Percentiles rank a stretch among this genome's conserved stretches.
phyloP scores from a whole-genome alignment of 192 early-diverging fungal species.

The Backusella tuberculispora region DNA sequence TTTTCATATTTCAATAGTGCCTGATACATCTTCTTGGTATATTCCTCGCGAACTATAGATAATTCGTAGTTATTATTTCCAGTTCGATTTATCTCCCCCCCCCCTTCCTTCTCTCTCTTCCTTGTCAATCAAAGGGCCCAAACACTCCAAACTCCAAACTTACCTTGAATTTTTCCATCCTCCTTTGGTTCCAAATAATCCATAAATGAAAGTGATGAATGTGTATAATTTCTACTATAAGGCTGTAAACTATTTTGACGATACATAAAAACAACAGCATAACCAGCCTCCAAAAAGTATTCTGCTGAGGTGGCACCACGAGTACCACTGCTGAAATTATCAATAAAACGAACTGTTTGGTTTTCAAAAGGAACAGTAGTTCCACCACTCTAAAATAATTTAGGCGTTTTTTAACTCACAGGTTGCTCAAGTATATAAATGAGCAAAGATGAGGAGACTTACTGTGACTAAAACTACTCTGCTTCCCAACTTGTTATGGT shows the following conservation, averaged over 20 bases:
- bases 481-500: conserved; percentile 52
- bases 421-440: too few relatives aligned
- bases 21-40: conserved; percentile 63
- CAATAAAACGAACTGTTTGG: conserved; percentile 97
- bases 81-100: not conserved
- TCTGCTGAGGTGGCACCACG: conserved; percentile 97
- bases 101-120: not conserved
- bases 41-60: conserved; percentile 65
- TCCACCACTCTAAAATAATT: conserved; percentile 73
- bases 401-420: not conserved
- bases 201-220: conserved; percentile 72
- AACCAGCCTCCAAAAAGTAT: conserved; percentile 84
- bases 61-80: not conserved
- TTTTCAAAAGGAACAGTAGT: conserved; percentile 96
- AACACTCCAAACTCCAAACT: not conserved
- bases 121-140: not conserved
- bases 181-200: conserved; percentile 75
- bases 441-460: conserved; percentile 18
- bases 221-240: conserved; percentile 89
- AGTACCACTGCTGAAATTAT: conserved; percentile 97
- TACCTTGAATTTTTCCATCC: conserved; percentile 66
- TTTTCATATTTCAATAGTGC: conserved; percentile 54
- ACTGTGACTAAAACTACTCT: conserved; percentile 90
- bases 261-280: conserved; percentile 96
- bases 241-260: conserved; percentile 93